These are phyloP conservation scores for Penicillium goetzii DNA, from an alignment of 495 filamentous ascomycete genomes.

Conservation along the genomic window DNA sequence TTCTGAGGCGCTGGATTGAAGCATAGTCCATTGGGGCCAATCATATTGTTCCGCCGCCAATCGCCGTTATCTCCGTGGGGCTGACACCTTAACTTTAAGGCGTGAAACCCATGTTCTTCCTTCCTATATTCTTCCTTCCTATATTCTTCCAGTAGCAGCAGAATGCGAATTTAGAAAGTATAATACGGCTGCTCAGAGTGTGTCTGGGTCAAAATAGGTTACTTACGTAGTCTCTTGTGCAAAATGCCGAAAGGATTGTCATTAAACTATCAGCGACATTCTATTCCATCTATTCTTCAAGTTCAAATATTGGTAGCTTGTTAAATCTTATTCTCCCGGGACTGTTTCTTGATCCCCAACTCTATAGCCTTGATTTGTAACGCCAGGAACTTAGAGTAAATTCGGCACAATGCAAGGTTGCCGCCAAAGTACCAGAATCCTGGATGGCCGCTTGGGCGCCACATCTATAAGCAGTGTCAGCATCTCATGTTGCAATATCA, in stretches of 20 bases:
- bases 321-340: constrained; percentile 18
- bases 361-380: constrained; percentile 75
- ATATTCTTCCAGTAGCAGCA: no score
- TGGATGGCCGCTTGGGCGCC: constrained; percentile 69
- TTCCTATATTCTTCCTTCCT: no score
- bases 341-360: constrained; percentile 43
- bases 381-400: constrained; percentile 70
- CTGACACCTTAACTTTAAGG: not conserved
- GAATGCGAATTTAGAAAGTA: no score
- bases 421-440: constrained; percentile 84
- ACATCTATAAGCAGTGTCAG: constrained; percentile 54
- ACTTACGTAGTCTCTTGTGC: not conserved
- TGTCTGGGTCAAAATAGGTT: not conserved
- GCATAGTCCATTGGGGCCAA: not conserved
- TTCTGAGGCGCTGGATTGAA: not conserved
- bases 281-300: not conserved
- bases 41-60: constrained; percentile 5
- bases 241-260: not conserved
- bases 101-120: not conserved
- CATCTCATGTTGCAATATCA: not conserved
- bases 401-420: constrained; percentile 72
- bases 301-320: not conserved
- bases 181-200: no score
- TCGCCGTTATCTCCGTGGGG: not conserved
- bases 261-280: not conserved